These are phyloP conservation scores for Wallacemonas rigidus DNA, from an alignment of 208 protist genomes.

Conservation along the genomic window DNA sequence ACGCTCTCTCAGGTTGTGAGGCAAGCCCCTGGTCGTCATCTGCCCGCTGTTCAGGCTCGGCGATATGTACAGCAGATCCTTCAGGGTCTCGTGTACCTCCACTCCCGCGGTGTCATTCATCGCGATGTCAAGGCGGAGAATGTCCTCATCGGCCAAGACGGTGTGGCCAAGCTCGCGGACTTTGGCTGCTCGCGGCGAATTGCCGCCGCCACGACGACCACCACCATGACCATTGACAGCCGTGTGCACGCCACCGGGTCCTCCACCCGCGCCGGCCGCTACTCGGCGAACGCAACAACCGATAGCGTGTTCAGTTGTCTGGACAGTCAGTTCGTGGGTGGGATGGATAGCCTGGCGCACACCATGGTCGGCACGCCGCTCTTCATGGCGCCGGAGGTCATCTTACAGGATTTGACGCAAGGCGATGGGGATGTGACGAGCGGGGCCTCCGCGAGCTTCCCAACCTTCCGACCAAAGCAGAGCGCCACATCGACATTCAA, in stretches of 20 bases:
- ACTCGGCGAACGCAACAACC: constrained; percentile 19
- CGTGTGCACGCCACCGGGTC: constrained; percentile 6
- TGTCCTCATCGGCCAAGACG: constrained; percentile 73
- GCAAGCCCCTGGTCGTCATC: constrained; percentile 48
- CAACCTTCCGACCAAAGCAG: constrained; percentile 2
- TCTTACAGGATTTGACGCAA: constrained; percentile 31
- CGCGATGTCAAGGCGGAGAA: constrained; percentile 91
- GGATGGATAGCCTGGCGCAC: constrained; percentile 41
- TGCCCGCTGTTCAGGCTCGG: constrained; percentile 39
- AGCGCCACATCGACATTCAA: neutral
- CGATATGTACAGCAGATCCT: constrained; percentile 82
- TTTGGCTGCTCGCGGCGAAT: constrained; percentile 93
- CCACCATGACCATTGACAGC: constrained; percentile 13
- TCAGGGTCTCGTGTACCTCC: constrained; percentile 78
- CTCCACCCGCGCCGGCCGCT: neutral
- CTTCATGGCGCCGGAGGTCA: constrained; percentile 91
- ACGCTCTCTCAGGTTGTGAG: constrained; percentile 52
- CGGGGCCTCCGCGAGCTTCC: constrained; percentile 17
- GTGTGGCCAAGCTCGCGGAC: constrained; percentile 92
- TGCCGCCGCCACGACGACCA: constrained; percentile 37
- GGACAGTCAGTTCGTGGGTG: constrained; percentile 30
- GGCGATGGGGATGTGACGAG: neutral
- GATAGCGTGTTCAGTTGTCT: constrained; percentile 17
- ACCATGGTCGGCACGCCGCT: constrained; percentile 84
- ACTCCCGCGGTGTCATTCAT: constrained; percentile 77